phyloP scores from a whole-genome alignment of 495 filamentous ascomycete genomes.

The Podospora anserina region DNA sequence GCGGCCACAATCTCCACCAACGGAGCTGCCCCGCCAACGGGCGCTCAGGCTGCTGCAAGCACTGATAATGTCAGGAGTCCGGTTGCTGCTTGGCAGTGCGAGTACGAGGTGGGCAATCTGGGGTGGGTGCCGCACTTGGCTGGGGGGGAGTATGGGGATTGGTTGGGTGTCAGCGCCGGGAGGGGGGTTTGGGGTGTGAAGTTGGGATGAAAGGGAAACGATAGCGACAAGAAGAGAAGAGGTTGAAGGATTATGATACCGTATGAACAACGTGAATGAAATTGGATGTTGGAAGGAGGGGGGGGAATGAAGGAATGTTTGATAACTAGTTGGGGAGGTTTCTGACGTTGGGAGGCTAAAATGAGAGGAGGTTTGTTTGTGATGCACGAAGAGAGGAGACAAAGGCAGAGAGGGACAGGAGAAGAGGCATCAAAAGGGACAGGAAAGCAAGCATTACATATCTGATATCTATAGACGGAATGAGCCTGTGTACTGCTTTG shows the following conservation, averaged over 20 bases:
- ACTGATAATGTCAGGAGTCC: constrained; percentile 62
- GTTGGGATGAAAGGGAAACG: constrained; percentile 16
- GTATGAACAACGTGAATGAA: background rate
- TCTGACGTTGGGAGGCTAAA: background rate
- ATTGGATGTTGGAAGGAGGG: background rate
- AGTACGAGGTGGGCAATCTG: constrained; percentile 93
- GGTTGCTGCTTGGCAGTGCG: constrained; percentile 85
- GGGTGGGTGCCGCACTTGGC: constrained; percentile 84
- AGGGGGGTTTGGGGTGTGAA: constrained; percentile 77
- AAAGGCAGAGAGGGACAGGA: background rate
- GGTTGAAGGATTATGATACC: background rate
- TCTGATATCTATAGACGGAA: constrained; percentile 7
- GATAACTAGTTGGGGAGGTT: background rate
- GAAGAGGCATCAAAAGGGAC: background rate
- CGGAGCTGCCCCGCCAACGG: constrained; percentile 34
- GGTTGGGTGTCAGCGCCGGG: constrained; percentile 90
- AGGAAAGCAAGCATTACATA: constrained; percentile 5
- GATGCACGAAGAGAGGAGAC: background rate
- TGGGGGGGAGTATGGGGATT: constrained; percentile 76
- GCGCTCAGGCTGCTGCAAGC: background rate
- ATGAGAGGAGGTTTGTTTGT: background rate
- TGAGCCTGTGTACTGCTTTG: background rate
- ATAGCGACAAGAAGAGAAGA: background rate
- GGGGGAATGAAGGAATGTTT: too few species aligned
- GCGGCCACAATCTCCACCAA: constrained; percentile 38